Conservation (phyloP, 495 filamentous ascomycete genomes). For the Penicillium angulare region DNA sequence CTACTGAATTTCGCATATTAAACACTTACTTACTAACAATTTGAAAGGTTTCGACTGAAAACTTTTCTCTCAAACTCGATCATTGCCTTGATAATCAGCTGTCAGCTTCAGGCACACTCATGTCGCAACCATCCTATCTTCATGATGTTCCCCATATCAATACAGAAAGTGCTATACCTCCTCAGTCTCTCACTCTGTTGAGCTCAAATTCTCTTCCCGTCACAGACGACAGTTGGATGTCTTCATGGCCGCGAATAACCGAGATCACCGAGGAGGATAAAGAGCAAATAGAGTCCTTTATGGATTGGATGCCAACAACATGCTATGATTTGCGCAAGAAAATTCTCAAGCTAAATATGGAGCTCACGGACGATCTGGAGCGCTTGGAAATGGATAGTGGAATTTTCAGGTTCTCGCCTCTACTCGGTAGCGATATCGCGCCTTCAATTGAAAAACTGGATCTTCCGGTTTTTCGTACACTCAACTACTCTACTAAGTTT, state of each 20-base stretch:
- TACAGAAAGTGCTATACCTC: not conserved
- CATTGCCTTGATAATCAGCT: not conserved
- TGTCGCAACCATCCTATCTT: not conserved
- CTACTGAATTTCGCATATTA: no score
- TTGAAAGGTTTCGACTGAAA: not conserved
- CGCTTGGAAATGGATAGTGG: conserved; percentile 3
- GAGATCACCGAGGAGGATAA: not conserved
- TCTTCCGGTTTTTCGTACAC: conserved; percentile 19
- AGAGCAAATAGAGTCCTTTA: no score
- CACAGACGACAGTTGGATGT: not conserved
- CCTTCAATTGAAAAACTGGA: conserved; percentile 5
- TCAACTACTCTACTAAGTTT: conserved; percentile 18
- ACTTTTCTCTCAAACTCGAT: not conserved
- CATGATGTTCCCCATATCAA: not conserved
- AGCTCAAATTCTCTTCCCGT: not conserved
- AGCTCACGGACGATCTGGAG: conserved; percentile 20
- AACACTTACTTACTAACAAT: not conserved
- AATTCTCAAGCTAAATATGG: conserved; percentile 15
- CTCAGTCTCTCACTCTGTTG: not conserved
- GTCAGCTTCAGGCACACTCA: not conserved
- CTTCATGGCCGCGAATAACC: not conserved
- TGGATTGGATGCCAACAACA: not conserved
- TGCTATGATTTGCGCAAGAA: conserved; percentile 1
- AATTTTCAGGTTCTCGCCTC: not conserved
- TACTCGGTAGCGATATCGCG: not conserved